Percentiles rank a stretch among this genome's conserved stretches.
Evolutionary conservation across 148 eudicot species (phyloP).

Genomic region (Amaranthus palmeri): DNA sequence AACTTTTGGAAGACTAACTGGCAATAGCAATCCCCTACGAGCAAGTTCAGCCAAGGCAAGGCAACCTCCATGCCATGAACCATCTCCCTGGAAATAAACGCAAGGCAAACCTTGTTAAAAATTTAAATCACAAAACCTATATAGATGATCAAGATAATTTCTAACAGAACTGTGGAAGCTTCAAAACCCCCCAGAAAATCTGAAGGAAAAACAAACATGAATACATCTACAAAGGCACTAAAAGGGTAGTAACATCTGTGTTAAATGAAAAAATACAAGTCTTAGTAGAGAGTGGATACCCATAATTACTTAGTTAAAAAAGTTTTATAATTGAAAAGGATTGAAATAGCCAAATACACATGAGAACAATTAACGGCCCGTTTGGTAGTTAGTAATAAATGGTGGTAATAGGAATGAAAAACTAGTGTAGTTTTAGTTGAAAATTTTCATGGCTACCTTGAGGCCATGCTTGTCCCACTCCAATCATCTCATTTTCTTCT

Average conservation of each 20-base stretch:
- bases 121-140: slow-evolving; percentile 1
- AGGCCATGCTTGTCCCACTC: too few relatives aligned
- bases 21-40: slow-evolving; percentile 94
- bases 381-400: too few relatives aligned
- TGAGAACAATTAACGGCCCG: too few relatives aligned
- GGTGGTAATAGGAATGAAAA: too few relatives aligned
- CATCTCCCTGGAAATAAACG: slow-evolving; percentile 69
- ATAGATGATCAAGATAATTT: slow-evolving; percentile 4
- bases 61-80: slow-evolving; percentile 99
- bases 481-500: too few relatives aligned
- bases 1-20: slow-evolving; percentile 89
- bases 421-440: too few relatives aligned
- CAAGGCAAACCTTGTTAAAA: slow-evolving; percentile 5
- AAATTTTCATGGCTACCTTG: too few relatives aligned
- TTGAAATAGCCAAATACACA: too few relatives aligned
- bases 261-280: neutral
- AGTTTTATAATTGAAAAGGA: too few relatives aligned
- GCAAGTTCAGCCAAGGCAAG: slow-evolving; percentile 97
- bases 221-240: slow-evolving; percentile 2
- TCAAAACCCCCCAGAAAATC: neutral
- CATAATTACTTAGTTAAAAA: neutral
- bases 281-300: neutral
- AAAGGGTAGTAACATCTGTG: neutral
- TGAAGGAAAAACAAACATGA: slow-evolving; percentile 14
- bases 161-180: neutral